Base-by-base conservation (phyloP, 2,329 filamentous ascomycete species). In the Aureobasidium vineae region DNA sequence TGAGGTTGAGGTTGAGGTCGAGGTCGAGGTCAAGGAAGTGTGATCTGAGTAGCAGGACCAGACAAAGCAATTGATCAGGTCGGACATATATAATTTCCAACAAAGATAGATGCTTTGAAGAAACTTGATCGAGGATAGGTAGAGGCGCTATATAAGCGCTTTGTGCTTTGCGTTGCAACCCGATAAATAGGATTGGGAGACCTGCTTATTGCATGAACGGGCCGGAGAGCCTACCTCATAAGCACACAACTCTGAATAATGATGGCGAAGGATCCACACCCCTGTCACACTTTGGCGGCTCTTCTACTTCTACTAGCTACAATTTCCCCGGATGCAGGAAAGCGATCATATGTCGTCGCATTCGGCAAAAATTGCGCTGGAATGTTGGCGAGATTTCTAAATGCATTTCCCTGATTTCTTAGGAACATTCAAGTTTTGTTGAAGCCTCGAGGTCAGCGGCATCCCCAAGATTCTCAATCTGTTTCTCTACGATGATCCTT, bases 11-110 rank as follows among this genome's bases (percentile, higher is more conserved):
- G 23, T 28, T 5, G 43, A 26, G 45, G 45, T 49, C 15, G 45
- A 16, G 21, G 45, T 49, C 26, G 47, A 31, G 23, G 7, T 50
- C 26, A 26, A 52, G 84, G 49, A 52, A 84, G 77, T 97, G 88
- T 63, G 59, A 6, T 53, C 61, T 26, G 61, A 64, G 26, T 64
- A 64, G 40, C 61, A 64, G 13, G 47, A 53, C 61, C 61, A 64
- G 49, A 64, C 49, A 49, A 54, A 54, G 49, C 61, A 53, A 38
- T 64, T 43, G 26, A 38, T 64, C 36, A 53, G 26, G 40, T 53
- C 61, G 47, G 61, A 64, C 61, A 64, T 64, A 36, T 31, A 50
- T 31, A 50, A n/a, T 23, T 19, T 59, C 21, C 26, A 40, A 31
- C 33, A 38, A 59, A 59, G 33, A 19, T 26, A 16, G 54, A 38